Evolutionary conservation across 2,329 filamentous ascomycete genomes (phyloP), one percentile per base, ranked within the genome.

Genomic region (Ceratocystis harringtonii): DNA sequence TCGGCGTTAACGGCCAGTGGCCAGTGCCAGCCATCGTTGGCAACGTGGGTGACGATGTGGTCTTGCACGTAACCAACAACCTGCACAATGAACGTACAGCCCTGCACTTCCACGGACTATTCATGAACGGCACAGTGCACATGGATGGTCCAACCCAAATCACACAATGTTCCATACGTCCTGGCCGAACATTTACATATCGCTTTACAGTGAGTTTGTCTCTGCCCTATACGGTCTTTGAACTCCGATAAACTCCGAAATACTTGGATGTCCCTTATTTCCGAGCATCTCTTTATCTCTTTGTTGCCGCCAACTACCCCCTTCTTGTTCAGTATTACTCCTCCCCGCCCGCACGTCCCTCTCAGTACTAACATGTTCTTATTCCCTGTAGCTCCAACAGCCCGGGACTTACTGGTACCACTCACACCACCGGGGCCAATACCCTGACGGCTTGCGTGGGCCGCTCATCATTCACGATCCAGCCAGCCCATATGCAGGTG

Each of bases 401-500:
- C 80, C 85, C 0, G 88, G 88, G 32, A 89, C 87, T 0, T 91
- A 89, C 73, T 91, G 88, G 88, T 92, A 91, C 69, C 87, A 90
- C 72, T 87, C 84, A 3, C 87, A 90, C 71, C 79, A 80, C 25
- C 78, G 79, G 68, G 84, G 80, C 28, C 86, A 88, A 72, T 89
- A 89, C 68, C 85, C 86, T 1, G 87, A 90, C 72, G 87, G 87
- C 10, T 76, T 88, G 5, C 79, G 86, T 25, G 85, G 80, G 0
- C 79, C 85, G 0, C 74, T 89, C 41, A 80, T 89, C 64, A 77
- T 89, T 22, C 81, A 87, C 62, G 86, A 89, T 70, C 80, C 79
- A 1, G 72, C 81, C 0, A 76, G 78, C n/a, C 85, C 84, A 0
- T 86, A 83, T 72, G 74, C 75, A 32, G 76, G 76, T 52, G 71